Percentiles rank a stretch among this genome's conserved stretches.
Evolutionary conservation across 1,284 basidiomycete species (phyloP).

Genomic region (Cryptococcus floricola): DNA sequence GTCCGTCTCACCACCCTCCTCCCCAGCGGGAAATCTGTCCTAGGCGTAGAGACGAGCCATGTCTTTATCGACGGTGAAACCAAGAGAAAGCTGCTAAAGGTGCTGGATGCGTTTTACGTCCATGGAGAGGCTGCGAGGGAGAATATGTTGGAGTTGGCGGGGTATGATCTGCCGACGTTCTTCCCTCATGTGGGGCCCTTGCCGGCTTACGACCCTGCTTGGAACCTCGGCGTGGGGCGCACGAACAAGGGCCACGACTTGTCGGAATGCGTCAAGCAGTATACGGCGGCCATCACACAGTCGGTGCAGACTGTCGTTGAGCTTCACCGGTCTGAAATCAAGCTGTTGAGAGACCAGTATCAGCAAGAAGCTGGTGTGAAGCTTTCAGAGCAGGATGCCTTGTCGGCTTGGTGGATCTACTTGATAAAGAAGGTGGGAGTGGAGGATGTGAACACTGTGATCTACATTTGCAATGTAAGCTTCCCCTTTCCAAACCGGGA

Average conservation of each 20-base stretch:
- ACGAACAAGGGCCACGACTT: neutral
- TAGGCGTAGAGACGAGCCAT: conserved; percentile 26
- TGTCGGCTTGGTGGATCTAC: conserved; percentile 25
- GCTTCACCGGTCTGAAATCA: neutral
- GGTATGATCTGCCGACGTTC: neutral
- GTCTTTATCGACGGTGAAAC: conserved; percentile 23
- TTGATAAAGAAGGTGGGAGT: conserved; percentile 20
- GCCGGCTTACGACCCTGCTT: neutral
- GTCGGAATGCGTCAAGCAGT: no score
- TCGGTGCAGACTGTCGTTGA: neutral
- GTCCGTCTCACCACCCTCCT: conserved; percentile 20
- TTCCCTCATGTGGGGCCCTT: neutral
- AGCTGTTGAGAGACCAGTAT: neutral
- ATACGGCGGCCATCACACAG: no score
- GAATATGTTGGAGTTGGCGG: neutral
- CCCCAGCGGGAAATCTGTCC: conserved; percentile 12
- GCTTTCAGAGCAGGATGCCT: conserved; percentile 21
- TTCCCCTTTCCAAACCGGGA: neutral
- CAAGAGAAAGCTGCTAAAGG: conserved; percentile 16
- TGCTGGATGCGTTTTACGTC: conserved; percentile 26
- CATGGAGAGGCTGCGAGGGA: neutral
- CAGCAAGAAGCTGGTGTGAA: neutral
- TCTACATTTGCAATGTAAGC: conserved; percentile 29
- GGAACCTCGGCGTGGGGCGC: neutral
- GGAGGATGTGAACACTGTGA: conserved; percentile 10